Base-by-base conservation (phyloP, 805 yeast species). In the Ogataea pini region DNA sequence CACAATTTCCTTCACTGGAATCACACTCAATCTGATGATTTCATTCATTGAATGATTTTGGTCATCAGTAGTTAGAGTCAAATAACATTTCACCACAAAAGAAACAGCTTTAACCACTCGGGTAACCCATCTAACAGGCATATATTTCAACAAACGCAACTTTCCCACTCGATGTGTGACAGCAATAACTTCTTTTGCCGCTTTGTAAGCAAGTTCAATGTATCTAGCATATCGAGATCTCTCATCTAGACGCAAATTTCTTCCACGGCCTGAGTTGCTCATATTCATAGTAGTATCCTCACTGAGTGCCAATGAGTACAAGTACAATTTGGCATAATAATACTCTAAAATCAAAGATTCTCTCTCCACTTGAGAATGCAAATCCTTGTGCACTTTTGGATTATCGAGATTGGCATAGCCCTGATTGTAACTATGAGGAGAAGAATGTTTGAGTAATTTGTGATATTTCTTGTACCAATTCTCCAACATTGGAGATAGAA, bases 81-180 rank as follows among this genome's bases (percentile, higher is more conserved):
- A 63, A 60, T 88, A 82, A 60, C 95, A 87, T 67, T 91, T 92
- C 12, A 92, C 94, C 45, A 92, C 77, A 63, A 90, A 91, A 2
- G 96, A 94, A 10, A 89, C 89, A 0, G 97, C 88, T 57, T 92
- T 80, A 17, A 91, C 90, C 22, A 89, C 82, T 44, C 96, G 75
- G 0, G 88, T 85, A 6, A 86, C 83, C 96, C 97, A 90, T 53
- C 96, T 72, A n/a, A 89, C 90, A 1, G 98, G 97, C 83, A 90
- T 89, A 61, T 76, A 85, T 48, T 82, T 73, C 46, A 89, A 69
- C 72, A 85, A 69, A 49, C 77, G 79, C 49, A 85, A 68, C 52
- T 74, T 74, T 58, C 85, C 88, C 5, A 89, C 82, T 33, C 94
- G 69, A 47, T 79, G 80, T 3, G 91, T 86, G 4, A 86, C 84